These are phyloP conservation scores for Ophiostoma angusticollis DNA, from an alignment of 2,329 filamentous ascomycete species.

Conservation along the genomic window DNA sequence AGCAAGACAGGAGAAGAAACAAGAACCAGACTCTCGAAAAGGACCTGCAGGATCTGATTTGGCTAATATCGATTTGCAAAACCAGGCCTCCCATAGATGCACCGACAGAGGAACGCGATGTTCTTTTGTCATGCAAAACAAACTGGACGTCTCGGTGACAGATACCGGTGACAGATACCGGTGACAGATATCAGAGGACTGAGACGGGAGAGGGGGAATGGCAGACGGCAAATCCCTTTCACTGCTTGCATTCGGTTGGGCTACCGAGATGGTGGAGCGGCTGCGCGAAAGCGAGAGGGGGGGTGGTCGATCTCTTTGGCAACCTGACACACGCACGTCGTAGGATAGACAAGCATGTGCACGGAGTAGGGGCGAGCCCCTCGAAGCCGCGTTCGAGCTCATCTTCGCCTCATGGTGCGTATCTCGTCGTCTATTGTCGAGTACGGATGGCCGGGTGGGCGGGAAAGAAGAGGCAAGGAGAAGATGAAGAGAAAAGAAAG, in stretches of 20 bases:
- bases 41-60: not conserved
- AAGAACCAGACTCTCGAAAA: not conserved
- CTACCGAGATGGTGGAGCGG: conserved; percentile 4
- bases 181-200: no score
- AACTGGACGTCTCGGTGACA: not conserved
- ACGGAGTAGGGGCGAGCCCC: no score
- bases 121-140: not conserved
- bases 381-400: no score
- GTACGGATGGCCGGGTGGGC: no score
- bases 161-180: no score
- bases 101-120: not conserved
- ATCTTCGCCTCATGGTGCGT: no score
- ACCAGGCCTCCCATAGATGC: conserved; percentile 1
- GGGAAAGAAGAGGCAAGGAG: not conserved
- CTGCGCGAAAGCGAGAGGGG: not conserved
- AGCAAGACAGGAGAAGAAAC: not conserved
- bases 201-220: no score
- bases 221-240: not conserved
- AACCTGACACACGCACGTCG: not conserved
- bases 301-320: conserved; percentile 3
- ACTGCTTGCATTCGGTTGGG: not conserved
- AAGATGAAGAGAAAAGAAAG: not conserved
- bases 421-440: no score
- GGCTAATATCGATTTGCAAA: conserved; percentile 3
- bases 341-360: no score